Percentiles rank a stretch among this genome's conserved stretches.
Conservation (phyloP, 129 eudicot species). For the Tanacetum coccineum region DNA sequence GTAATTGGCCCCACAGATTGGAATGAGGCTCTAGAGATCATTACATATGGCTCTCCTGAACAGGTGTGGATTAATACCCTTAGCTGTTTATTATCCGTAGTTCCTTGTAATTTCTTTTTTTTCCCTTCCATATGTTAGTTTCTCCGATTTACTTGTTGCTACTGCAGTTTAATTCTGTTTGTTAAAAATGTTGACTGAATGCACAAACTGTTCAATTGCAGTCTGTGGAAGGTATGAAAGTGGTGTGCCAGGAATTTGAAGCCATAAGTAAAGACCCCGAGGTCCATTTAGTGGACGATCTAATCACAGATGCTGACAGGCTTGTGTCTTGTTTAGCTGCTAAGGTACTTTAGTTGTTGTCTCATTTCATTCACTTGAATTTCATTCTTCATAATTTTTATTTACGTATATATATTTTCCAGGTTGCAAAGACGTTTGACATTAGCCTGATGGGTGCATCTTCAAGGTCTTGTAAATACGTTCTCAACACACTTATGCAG, state of each 20-base stretch:
- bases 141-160: too few relatives aligned
- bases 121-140: not conserved
- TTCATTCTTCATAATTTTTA: not conserved
- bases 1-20: conserved; percentile 80
- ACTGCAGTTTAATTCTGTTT: too few relatives aligned
- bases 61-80: conserved; percentile 43
- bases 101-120: not conserved
- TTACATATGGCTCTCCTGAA: conserved; percentile 88
- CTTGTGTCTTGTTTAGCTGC: conserved; percentile 92
- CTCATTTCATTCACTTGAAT: not conserved
- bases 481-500: conserved; percentile 97
- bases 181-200: conserved; percentile 2
- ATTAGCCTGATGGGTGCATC: conserved; percentile 88
- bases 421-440: conserved; percentile 97
- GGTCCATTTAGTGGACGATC: conserved; percentile 69
- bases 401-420: conserved; percentile 10
- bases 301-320: conserved; percentile 88
- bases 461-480: conserved; percentile 98
- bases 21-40: conserved; percentile 96
- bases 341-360: conserved; percentile 42
- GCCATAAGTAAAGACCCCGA: conserved; percentile 78
- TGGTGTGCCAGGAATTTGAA: conserved; percentile 83
- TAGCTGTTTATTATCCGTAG: not conserved
- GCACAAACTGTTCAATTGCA: conserved; percentile 30
- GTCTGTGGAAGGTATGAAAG: conserved; percentile 99